Base-by-base conservation (phyloP, 371 early-diverging fungal genomes). In the Rhizopus sp. region DNA sequence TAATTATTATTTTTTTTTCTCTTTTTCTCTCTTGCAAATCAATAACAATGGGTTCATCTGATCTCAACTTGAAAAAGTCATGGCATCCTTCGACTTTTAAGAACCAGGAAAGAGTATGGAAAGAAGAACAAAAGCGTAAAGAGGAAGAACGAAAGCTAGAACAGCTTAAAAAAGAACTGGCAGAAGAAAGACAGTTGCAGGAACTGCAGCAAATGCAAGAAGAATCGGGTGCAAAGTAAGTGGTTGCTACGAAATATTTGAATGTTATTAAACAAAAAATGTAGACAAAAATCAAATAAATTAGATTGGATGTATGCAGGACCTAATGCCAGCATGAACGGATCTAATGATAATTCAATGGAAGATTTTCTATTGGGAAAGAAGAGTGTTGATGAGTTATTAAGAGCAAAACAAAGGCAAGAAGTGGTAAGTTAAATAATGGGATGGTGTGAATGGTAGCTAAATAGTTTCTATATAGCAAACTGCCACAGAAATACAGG, bases 301-400 rank as follows among this genome's bases (percentile, higher is more conserved):
- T 69, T 98, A 4, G 97, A 97, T 60, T 97, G 97, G 96, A 96
- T 97, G 95, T 98, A 98, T 63, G 85, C 88, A 31, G 87, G 88
- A 8, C 87, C 89, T 2, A 82, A 82, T 17, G 64, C 71, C 0
- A 86, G 80, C 4, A 64, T 71, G 0, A 73, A 62, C 33, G 77
- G 81, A 9, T 71, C 79, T n/a, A 76, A 73, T 4, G 72, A 70
- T 10, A 86, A 90, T 49, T 92, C 91, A 17, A 77, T 88, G 66
- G 98, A 98, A 68, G 92, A 87, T 4, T 98, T 81, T 68, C 68
- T 98, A n/a, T 72, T 98, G 30, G 98, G 98, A 7, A 92, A 90
- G 45, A 88, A 87, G 57, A 78, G 86, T 49, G 90, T 95, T 1
- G 94, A 93, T 70, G 70, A 80, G 12, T 59, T 92, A 10, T 62